Evolutionary conservation across 2,329 filamentous ascomycete species (phyloP).

Genomic region (Didymellaceae sp.): DNA sequence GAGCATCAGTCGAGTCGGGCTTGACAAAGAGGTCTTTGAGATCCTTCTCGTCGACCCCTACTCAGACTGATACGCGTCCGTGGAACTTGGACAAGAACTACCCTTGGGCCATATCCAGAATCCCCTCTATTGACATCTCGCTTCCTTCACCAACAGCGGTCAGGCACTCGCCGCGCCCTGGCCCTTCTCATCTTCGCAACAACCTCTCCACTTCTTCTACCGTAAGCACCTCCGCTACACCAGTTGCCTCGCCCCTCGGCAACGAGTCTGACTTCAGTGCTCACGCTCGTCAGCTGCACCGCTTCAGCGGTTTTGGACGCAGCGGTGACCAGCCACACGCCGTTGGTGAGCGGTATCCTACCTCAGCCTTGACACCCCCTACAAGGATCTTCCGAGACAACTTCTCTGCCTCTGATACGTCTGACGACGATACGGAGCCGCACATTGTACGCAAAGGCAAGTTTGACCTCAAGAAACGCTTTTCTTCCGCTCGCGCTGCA

Average conservation of each 20-base stretch:
- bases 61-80: constrained; percentile 49
- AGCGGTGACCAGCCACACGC: constrained; percentile 41
- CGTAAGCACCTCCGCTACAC: constrained; percentile 29
- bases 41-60: constrained; percentile 34
- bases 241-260: constrained; percentile 23
- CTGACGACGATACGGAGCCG: constrained; percentile 36
- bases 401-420: constrained; percentile 32
- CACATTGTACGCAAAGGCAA: constrained; percentile 30
- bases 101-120: constrained; percentile 51
- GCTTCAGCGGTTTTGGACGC: constrained; percentile 33
- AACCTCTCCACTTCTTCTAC: constrained; percentile 36
- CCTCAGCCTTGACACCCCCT: constrained; percentile 54
- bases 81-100: constrained; percentile 58
- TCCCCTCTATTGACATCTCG: constrained; percentile 49
- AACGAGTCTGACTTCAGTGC: constrained; percentile 20
- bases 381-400: constrained; percentile 35
- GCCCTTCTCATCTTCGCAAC: constrained; percentile 41
- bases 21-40: constrained; percentile 35
- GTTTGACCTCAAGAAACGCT: constrained; percentile 32
- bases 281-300: constrained; percentile 24
- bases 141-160: constrained; percentile 44
- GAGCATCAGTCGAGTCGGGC: constrained; percentile 27
- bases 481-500: constrained; percentile 28
- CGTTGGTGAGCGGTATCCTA: constrained; percentile 58
- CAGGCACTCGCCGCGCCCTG: constrained; percentile 36